Evolutionary conservation across 306 rosid species (phyloP).

Genomic region (Cucurbita argyrosperma): DNA sequence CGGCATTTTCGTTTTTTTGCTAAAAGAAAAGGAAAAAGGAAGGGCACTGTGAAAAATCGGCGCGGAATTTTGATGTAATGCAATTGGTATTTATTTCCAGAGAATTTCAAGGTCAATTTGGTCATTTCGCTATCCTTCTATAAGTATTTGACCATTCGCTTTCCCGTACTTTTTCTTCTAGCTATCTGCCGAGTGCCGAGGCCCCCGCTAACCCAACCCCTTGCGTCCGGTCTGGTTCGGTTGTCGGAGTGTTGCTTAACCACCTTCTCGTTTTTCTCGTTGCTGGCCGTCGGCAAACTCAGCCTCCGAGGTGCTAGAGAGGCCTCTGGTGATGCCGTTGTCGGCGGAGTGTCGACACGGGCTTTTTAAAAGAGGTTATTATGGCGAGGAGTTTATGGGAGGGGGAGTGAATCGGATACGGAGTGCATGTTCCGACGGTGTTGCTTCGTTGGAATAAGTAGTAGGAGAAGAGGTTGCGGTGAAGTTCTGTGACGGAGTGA

Average conservation of each 20-base stretch:
- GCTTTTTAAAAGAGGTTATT: neutral
- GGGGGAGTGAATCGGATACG: neutral
- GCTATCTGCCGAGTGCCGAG: neutral
- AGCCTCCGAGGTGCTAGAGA: neutral
- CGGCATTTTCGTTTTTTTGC: neutral
- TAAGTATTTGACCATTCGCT: slow-evolving; percentile 38
- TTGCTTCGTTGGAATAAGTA: slow-evolving; percentile 19
- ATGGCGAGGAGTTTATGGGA: neutral
- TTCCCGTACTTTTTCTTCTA: neutral
- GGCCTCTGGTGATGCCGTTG: neutral
- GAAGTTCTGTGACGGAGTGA: slow-evolving; percentile 30
- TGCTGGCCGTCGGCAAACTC: neutral
- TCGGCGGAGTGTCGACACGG: neutral
- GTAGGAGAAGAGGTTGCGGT: slow-evolving; percentile 23
- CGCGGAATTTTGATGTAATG: neutral
- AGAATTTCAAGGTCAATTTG: neutral
- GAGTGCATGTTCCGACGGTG: slow-evolving; percentile 60
- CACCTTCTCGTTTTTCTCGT: slow-evolving; percentile 15
- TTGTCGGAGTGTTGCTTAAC: neutral
- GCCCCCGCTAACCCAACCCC: slow-evolving; percentile 4
- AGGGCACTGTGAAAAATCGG: slow-evolving; percentile 10
- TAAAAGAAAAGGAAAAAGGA: neutral
- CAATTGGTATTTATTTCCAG: neutral
- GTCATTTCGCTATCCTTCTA: slow-evolving; percentile 21
- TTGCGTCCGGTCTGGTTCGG: slow-evolving; percentile 1